phyloP scores from a whole-genome alignment of 2,329 filamentous ascomycete species.

The Penicillium paneum region DNA sequence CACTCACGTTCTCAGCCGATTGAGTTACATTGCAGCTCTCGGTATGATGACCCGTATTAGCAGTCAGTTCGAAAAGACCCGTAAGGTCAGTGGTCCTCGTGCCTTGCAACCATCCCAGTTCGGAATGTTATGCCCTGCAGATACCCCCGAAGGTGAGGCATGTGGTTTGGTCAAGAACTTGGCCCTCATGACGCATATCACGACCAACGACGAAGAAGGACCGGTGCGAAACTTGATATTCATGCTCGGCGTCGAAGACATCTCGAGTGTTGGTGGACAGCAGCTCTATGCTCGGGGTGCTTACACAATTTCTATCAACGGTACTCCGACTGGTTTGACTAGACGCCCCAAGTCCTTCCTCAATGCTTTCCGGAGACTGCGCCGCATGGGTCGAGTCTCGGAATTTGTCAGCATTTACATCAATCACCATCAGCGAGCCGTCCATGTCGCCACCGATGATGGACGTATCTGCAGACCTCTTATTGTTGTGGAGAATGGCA shows the following conservation, averaged over 20 bases:
- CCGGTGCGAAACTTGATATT: constrained; percentile 85
- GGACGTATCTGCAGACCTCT: constrained; percentile 93
- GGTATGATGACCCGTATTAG: constrained; percentile 99
- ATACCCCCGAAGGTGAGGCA: constrained; percentile 97
- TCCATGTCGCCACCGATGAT: constrained; percentile 96
- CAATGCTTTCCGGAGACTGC: constrained; percentile 76
- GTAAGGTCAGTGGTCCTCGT: constrained; percentile 93
- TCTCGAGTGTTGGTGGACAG: constrained; percentile 73
- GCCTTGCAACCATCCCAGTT: constrained; percentile 96
- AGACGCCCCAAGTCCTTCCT: constrained; percentile 83
- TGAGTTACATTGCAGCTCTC: constrained; percentile 93
- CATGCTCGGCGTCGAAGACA: constrained; percentile 77
- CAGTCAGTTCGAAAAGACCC: constrained; percentile 97
- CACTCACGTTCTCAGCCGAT: constrained; percentile 88
- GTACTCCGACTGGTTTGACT: constrained; percentile 86
- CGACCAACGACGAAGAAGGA: constrained; percentile 89
- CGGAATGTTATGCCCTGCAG: constrained; percentile 94
- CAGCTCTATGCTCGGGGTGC: constrained; percentile 82
- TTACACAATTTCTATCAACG: constrained; percentile 92
- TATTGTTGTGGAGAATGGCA: constrained; percentile 87
- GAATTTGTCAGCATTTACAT: constrained; percentile 97
- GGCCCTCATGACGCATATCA: constrained; percentile 98
- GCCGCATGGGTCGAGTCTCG: constrained; percentile 85
- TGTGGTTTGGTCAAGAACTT: constrained; percentile 98
- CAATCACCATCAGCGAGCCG: constrained; percentile 85